These are phyloP conservation scores for Pyrenochaeta sp. DNA, from an alignment of 2,329 filamentous ascomycete species.

Conservation along the genomic window DNA sequence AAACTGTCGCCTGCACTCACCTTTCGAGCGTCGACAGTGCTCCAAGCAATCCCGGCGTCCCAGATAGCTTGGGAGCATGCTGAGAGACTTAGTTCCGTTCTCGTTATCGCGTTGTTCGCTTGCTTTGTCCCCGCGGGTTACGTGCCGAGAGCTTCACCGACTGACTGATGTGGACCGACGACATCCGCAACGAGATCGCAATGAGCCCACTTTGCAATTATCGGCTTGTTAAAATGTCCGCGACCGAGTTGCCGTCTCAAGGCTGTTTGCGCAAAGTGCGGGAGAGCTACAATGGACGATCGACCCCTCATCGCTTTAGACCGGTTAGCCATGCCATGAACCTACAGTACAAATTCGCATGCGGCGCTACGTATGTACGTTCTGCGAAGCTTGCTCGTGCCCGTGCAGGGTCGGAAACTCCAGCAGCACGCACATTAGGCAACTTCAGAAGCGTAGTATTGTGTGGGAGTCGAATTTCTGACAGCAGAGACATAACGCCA, in stretches of 20 bases:
- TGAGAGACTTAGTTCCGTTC: slow-evolving; percentile 12
- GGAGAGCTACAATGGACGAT: slow-evolving; percentile 33
- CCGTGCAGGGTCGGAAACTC: slow-evolving; percentile 39
- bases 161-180: slow-evolving; percentile 34
- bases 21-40: slow-evolving; percentile 18
- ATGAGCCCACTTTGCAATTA: slow-evolving; percentile 24
- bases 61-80: slow-evolving; percentile 14
- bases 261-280: slow-evolving; percentile 40
- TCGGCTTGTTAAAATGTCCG: slow-evolving; percentile 25
- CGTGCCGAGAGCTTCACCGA: slow-evolving; percentile 44
- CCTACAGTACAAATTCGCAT: slow-evolving; percentile 28
- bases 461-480: slow-evolving; percentile 15
- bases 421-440: slow-evolving; percentile 3
- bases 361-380: slow-evolving; percentile 41
- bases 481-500: slow-evolving; percentile 7
- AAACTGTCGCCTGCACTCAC: slow-evolving; percentile 34
- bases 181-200: slow-evolving; percentile 36
- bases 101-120: slow-evolving; percentile 28
- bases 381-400: slow-evolving; percentile 34
- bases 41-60: slow-evolving; percentile 20
- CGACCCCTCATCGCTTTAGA: slow-evolving; percentile 37
- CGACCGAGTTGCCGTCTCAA: slow-evolving; percentile 27
- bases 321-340: slow-evolving; percentile 36
- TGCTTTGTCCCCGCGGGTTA: slow-evolving; percentile 37
- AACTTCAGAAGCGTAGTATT: background rate